Evolutionary conservation across 208 protist species (phyloP).

Genomic region (Acanthamoeba royreba): DNA sequence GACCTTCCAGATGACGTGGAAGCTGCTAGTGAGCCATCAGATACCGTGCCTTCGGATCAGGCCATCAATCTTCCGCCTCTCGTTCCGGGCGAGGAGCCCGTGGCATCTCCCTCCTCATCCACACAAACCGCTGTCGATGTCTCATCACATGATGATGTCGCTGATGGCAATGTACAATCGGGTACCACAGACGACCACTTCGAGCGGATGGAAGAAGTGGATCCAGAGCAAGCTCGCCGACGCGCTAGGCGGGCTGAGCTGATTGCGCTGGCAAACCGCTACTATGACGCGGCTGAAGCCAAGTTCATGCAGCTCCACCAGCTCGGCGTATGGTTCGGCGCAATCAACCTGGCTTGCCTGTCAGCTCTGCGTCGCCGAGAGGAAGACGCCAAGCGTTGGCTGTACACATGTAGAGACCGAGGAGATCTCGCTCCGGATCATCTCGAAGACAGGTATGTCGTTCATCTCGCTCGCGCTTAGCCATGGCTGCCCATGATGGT

Average conservation of each 20-base stretch:
- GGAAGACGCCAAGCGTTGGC: neutral
- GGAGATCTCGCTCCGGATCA: neutral
- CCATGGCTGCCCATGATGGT: no score
- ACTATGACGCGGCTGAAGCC: neutral
- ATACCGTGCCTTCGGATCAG: no score
- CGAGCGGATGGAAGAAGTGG: no score
- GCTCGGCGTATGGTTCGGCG: neutral
- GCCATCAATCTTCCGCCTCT: no score
- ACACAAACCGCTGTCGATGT: neutral
- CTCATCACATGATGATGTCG: neutral
- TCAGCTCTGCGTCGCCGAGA: neutral
- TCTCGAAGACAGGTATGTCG: neutral
- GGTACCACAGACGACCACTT: neutral
- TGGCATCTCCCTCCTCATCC: no score
- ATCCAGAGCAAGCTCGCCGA: no score
- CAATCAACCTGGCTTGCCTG: constrained; percentile 5
- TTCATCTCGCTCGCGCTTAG: no score
- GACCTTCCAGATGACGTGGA: no score
- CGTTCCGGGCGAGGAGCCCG: no score
- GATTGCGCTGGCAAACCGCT: neutral
- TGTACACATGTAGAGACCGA: neutral
- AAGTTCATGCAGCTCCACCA: neutral
- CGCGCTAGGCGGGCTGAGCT: neutral
- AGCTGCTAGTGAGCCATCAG: no score
- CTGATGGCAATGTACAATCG: neutral